phyloP scores from a whole-genome alignment of 495 filamentous ascomycete genomes.

The Friedmanniomyces endolithicus region DNA sequence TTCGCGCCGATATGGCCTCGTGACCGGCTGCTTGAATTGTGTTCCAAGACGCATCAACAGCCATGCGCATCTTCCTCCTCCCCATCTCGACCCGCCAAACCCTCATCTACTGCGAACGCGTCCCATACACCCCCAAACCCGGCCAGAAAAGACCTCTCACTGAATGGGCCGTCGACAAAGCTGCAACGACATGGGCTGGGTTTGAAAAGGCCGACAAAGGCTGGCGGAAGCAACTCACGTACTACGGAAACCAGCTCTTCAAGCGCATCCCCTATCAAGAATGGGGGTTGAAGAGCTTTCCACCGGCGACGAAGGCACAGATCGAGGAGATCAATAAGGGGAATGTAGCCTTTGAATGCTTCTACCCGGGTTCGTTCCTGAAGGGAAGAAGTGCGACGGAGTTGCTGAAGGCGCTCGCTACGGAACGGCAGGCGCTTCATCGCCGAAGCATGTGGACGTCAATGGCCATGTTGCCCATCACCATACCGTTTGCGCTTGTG shows the following conservation, averaged over 20 bases:
- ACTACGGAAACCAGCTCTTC: conserved; percentile 73
- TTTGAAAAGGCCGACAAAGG: conserved; percentile 63
- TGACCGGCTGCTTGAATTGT: neutral
- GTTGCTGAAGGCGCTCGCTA: conserved; percentile 53
- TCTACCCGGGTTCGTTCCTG: conserved; percentile 46
- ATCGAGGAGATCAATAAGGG: conserved; percentile 47
- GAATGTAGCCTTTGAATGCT: conserved; percentile 56
- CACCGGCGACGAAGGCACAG: conserved; percentile 59
- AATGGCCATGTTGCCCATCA: conserved; percentile 70
- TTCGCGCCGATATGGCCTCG: no score
- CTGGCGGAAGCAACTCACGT: conserved; percentile 78
- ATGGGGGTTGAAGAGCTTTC: conserved; percentile 93
- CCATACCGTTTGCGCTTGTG: conserved; percentile 64
- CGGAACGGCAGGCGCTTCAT: conserved; percentile 71
- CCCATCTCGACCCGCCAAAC: conserved; percentile 83
- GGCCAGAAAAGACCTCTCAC: conserved; percentile 40
- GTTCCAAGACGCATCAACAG: conserved; percentile 4
- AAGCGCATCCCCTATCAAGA: conserved; percentile 88
- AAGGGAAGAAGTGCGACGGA: conserved; percentile 1
- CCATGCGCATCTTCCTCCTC: conserved; percentile 90
- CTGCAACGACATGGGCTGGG: conserved; percentile 58
- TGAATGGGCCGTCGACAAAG: conserved; percentile 55
- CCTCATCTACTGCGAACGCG: conserved; percentile 82
- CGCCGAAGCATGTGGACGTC: conserved; percentile 65
- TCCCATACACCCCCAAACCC: conserved; percentile 33